Percentiles rank a stretch among this genome's conserved stretches.
Evolutionary conservation across 2,329 filamentous ascomycete genomes (phyloP).

Genomic region (Fonsecaea multimorphosa): DNA sequence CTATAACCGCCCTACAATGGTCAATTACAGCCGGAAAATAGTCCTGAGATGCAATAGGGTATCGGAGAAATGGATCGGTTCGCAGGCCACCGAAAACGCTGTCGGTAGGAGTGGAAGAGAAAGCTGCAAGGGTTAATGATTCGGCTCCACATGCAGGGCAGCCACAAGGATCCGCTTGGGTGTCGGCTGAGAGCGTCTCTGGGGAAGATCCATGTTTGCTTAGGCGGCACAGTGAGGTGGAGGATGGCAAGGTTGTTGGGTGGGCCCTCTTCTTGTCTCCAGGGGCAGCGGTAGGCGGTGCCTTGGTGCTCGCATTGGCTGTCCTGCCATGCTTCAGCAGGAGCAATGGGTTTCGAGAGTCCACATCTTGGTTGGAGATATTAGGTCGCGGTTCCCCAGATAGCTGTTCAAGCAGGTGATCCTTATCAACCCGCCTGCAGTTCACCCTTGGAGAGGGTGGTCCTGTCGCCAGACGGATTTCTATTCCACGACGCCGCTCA

Average conservation of each 20-base stretch:
- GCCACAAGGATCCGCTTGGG: background rate
- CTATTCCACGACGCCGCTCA: conserved; percentile 9
- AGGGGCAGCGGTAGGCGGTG: background rate
- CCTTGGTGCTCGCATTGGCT: background rate
- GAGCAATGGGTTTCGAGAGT: background rate
- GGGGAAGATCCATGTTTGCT: conserved; percentile 3
- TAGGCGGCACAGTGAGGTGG: background rate
- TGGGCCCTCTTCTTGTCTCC: background rate
- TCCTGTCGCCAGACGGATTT: background rate
- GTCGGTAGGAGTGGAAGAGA: conserved; percentile 18
- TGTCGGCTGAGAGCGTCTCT: background rate
- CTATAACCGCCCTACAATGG: conserved; percentile 24
- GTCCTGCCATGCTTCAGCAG: background rate
- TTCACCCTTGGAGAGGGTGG: background rate
- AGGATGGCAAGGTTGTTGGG: background rate
- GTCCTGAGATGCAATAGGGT: conserved; percentile 22
- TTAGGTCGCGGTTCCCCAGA: background rate
- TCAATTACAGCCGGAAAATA: conserved; percentile 30
- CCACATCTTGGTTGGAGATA: background rate
- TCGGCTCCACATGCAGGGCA: conserved; percentile 1
- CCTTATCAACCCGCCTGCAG: background rate
- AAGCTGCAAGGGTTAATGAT: conserved; percentile 6
- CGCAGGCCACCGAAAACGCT: conserved; percentile 26
- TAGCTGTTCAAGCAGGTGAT: background rate
- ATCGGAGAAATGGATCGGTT: conserved; percentile 25